A percentile compares a stretch with the other conserved stretches of the same genome.
These are phyloP conservation scores for Alloteropsis semialata DNA, from an alignment of 176 grass and related monocot genomes.

Conservation along the genomic window DNA sequence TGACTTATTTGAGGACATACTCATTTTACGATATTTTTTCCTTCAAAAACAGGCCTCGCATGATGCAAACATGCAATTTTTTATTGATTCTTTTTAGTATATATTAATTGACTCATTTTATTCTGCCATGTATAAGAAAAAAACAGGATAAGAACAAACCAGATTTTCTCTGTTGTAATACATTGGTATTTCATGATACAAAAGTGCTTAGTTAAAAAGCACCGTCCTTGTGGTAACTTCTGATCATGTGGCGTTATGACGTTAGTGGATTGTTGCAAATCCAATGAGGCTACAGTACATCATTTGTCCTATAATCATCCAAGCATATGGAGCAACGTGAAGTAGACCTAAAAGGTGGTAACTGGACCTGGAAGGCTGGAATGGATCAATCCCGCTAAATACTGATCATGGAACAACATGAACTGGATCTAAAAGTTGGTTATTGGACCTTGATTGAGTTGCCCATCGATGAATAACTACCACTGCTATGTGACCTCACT, in stretches of 20 bases:
- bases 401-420: not conserved
- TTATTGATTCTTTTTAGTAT: too few relatives aligned
- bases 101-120: not conserved
- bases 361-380: not conserved
- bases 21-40: too few relatives aligned
- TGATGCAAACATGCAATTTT: too few relatives aligned
- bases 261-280: not conserved
- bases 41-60: too few relatives aligned
- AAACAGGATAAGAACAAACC: not conserved
- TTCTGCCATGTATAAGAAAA: not conserved
- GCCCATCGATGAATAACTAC: not conserved
- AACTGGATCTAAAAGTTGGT: not conserved
- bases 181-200: not conserved
- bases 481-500: not conserved
- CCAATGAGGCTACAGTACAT: not conserved
- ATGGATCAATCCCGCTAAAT: not conserved
- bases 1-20: not conserved
- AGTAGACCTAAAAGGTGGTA: not conserved
- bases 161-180: not conserved
- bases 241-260: not conserved
- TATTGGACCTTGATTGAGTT: not conserved
- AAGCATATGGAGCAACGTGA: conserved; percentile 8
- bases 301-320: not conserved
- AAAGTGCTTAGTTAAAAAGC: not conserved
- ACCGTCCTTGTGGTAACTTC: not conserved